phyloP scores from a whole-genome alignment of 2,329 filamentous ascomycete species.

The Fonsecaea nubica region DNA sequence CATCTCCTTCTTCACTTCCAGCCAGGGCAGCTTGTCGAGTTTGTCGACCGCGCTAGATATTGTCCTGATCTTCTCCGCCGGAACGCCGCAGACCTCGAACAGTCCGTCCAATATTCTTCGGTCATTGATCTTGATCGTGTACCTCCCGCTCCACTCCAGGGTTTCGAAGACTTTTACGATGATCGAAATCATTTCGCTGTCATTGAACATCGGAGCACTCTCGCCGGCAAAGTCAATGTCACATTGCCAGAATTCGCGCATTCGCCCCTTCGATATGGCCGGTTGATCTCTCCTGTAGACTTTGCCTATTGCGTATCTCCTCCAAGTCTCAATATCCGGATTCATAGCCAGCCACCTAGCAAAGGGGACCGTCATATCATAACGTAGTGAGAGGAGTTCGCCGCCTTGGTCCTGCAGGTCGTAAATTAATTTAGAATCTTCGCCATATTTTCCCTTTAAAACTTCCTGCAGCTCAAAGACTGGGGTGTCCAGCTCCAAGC shows the following conservation, averaged over 20 bases:
- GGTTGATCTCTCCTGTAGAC: constrained; percentile 83
- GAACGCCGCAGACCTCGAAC: constrained; percentile 89
- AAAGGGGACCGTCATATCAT: constrained; percentile 88
- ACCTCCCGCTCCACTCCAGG: constrained; percentile 74
- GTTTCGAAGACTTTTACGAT: constrained; percentile 83
- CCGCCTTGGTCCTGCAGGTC: constrained; percentile 87
- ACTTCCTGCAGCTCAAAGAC: constrained; percentile 90
- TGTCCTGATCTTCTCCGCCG: constrained; percentile 81
- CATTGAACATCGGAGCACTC: constrained; percentile 84
- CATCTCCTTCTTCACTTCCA: constrained; percentile 90
- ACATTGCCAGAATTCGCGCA: constrained; percentile 97
- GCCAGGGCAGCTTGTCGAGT: constrained; percentile 90
- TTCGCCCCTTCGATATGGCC: constrained; percentile 86
- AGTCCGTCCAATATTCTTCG: constrained; percentile 91
- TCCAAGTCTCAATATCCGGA: constrained; percentile 78
- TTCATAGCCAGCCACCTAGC: constrained; percentile 95
- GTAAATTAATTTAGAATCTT: constrained; percentile 92
- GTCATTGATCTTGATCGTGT: constrained; percentile 94
- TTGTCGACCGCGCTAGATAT: constrained; percentile 96
- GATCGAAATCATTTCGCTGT: constrained; percentile 86
- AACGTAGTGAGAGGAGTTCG: constrained; percentile 81
- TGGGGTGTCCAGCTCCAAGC: constrained; percentile 77
- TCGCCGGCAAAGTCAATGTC: constrained; percentile 91
- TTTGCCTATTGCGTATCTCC: constrained; percentile 94
- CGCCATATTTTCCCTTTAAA: constrained; percentile 86